Evolutionary conservation across 768 basidiomycete genomes (phyloP).

Genomic region (Mycena vitilis): DNA sequence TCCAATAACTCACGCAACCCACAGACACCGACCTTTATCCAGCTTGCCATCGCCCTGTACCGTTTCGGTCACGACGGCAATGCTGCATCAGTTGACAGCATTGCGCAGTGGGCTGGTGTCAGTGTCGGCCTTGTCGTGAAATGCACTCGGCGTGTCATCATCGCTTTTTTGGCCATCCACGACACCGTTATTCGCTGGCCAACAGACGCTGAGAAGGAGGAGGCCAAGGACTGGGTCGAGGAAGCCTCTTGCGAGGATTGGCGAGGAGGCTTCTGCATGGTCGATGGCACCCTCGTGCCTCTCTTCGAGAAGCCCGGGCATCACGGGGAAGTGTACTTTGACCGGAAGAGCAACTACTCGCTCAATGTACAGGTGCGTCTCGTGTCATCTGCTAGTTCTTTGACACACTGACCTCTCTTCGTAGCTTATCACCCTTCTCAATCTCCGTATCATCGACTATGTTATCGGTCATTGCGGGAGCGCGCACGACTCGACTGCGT

Average conservation of each 20-base stretch:
- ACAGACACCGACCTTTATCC: slow-evolving; percentile 43
- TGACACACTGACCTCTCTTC: background rate
- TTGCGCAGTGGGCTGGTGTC: slow-evolving; percentile 43
- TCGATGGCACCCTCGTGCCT: slow-evolving; percentile 43
- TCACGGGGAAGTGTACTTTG: slow-evolving; percentile 50
- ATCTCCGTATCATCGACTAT: background rate
- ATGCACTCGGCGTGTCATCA: background rate
- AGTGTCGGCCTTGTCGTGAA: slow-evolving; percentile 30
- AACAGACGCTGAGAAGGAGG: slow-evolving; percentile 26
- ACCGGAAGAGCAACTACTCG: slow-evolving; percentile 2
- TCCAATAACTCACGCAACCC: slow-evolving; percentile 34
- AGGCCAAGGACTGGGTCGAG: background rate
- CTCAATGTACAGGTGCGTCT: background rate
- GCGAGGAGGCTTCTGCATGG: slow-evolving; percentile 1
- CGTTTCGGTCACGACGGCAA: slow-evolving; percentile 46
- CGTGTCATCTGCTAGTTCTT: too few species aligned
- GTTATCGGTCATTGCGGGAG: background rate
- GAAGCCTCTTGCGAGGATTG: background rate
- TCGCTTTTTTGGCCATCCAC: background rate
- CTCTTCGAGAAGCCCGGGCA: slow-evolving; percentile 45
- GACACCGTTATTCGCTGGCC: background rate
- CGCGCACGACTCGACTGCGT: background rate
- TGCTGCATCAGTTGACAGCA: slow-evolving; percentile 37
- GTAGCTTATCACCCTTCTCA: background rate
- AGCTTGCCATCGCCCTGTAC: slow-evolving; percentile 35